phyloP scores from a whole-genome alignment of 164 flowering plant species.

The Protea cynaroides region DNA sequence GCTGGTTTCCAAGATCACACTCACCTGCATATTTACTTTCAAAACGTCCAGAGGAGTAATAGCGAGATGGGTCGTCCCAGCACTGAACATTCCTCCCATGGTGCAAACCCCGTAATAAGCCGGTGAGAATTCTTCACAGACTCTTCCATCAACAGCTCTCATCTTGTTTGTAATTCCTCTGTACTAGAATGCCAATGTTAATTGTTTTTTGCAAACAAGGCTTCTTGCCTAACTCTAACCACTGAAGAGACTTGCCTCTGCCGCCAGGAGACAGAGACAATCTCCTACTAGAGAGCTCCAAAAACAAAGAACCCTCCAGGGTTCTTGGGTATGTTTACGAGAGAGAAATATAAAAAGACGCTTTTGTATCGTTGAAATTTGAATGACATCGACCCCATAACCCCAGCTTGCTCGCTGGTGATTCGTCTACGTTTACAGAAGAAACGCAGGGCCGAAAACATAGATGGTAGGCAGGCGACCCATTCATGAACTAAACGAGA shows the following conservation, averaged over 20 bases:
- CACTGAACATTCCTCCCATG: constrained; percentile 69
- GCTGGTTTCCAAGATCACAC: not conserved
- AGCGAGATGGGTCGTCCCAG: constrained; percentile 70
- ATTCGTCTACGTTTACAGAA: not conserved
- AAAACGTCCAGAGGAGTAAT: constrained; percentile 77
- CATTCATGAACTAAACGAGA: no score
- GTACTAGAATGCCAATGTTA: not conserved
- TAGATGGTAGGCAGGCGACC: not conserved
- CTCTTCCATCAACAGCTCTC: constrained; percentile 11
- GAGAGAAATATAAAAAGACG: no score
- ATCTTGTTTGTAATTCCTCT: constrained; percentile 1
- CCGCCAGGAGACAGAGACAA: no score
- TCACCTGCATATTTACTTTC: constrained; percentile 81
- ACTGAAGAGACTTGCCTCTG: no score
- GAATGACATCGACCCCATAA: not conserved
- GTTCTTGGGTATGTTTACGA: no score
- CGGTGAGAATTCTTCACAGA: constrained; percentile 28
- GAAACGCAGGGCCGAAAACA: not conserved
- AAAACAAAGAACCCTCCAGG: no score
- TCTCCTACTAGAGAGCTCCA: no score
- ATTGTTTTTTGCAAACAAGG: no score
- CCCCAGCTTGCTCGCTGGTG: not conserved
- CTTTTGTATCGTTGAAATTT: not conserved
- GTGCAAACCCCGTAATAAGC: constrained; percentile 57
- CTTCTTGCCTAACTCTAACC: no score